phyloP scores from a whole-genome alignment of 306 rosid genomes.

The Arachis stenosperma region DNA sequence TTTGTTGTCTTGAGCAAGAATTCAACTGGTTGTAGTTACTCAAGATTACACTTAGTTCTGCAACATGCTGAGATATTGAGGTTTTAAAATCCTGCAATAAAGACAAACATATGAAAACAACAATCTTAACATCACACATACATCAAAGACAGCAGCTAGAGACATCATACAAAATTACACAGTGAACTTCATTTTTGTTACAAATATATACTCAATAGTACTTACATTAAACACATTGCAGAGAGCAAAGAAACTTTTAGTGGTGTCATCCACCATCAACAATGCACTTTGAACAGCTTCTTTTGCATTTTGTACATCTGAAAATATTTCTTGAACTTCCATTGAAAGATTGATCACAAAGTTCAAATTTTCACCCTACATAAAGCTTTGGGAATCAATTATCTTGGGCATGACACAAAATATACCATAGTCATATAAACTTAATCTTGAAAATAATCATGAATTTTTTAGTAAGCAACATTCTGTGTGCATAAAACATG shows the following conservation, averaged over 20 bases:
- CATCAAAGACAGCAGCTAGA: constrained; percentile 22
- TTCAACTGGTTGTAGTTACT: constrained; percentile 55
- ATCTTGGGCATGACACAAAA: constrained; percentile 22
- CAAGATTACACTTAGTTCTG: constrained; percentile 49
- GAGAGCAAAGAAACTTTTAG: constrained; percentile 57
- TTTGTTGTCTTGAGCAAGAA: constrained; percentile 59
- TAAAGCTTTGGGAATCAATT: constrained; percentile 42
- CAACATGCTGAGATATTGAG: constrained; percentile 45
- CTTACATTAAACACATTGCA: constrained; percentile 66
- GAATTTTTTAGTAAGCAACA: constrained; percentile 18
- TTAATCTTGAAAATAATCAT: constrained; percentile 17
- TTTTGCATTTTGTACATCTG: constrained; percentile 67
- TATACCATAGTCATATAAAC: constrained; percentile 16
- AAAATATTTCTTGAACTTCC: constrained; percentile 62
- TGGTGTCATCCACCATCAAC: constrained; percentile 62
- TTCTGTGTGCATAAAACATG: constrained; percentile 25
- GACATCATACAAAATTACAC: constrained; percentile 9
- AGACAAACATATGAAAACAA: constrained; percentile 29
- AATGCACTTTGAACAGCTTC: constrained; percentile 52
- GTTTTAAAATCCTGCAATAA: constrained; percentile 68
- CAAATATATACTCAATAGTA: constrained; percentile 33
- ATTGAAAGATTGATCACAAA: constrained; percentile 47
- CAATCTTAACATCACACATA: constrained; percentile 9
- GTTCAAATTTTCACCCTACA: constrained; percentile 64
- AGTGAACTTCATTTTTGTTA: constrained; percentile 7